These are phyloP conservation scores for Cutaneotrichosporon dermatis DNA, from an alignment of 1,284 basidiomycete genomes.

Conservation along the genomic window DNA sequence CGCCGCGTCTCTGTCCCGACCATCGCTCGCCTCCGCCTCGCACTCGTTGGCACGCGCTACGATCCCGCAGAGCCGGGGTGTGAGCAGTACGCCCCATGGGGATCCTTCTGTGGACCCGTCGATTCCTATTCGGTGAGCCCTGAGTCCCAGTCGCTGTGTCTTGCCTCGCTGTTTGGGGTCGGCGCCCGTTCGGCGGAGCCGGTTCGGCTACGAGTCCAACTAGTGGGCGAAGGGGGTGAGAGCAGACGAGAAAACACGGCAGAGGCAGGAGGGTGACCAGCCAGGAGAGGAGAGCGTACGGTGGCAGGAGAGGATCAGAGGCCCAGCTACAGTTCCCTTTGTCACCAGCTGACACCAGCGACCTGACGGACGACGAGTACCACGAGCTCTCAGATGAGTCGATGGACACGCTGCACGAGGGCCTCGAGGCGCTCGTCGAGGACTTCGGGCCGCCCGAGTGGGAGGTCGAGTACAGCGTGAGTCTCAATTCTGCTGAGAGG, in stretches of 20 bases:
- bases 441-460: slow-evolving; percentile 56
- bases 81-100: slow-evolving; percentile 14
- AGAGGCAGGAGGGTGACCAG: too few species aligned
- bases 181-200: too few species aligned
- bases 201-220: too few species aligned
- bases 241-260: too few species aligned
- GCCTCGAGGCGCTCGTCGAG: slow-evolving; percentile 73
- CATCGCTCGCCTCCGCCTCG: not conserved
- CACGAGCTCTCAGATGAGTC: slow-evolving; percentile 71
- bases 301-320: too few species aligned
- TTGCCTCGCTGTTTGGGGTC: too few species aligned
- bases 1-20: not conserved
- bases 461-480: slow-evolving; percentile 91
- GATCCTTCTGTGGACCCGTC: slow-evolving; percentile 16
- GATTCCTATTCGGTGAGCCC: slow-evolving; percentile 16
- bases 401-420: slow-evolving; percentile 77
- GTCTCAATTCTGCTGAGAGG: slow-evolving; percentile 40
- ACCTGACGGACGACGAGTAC: slow-evolving; percentile 54
- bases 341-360: slow-evolving; percentile 8
- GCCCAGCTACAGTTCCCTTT: too few species aligned
- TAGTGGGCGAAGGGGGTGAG: too few species aligned
- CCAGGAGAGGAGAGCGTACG: too few species aligned
- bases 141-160: too few species aligned
- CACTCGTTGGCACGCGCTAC: too few species aligned
- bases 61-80: not conserved